phyloP scores from a whole-genome alignment of 1,139 yeast genomes.

The Blastobotrys capitulatus region DNA sequence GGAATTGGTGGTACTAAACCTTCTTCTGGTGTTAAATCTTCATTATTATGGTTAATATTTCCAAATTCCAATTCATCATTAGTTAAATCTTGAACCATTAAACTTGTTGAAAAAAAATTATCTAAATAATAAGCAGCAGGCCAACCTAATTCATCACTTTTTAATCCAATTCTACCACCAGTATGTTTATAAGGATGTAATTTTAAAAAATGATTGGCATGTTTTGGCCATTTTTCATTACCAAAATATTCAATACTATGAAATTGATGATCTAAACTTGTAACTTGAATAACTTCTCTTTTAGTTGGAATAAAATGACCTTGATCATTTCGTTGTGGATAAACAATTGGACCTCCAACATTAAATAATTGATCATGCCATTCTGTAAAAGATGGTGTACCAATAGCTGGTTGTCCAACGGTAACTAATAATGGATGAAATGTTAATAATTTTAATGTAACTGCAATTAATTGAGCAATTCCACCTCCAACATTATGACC shows the following conservation, averaged over 20 bases:
- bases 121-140: slow-evolving; percentile 4
- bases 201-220: background rate
- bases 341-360: slow-evolving; percentile 5
- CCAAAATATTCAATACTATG: slow-evolving; percentile 6
- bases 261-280: slow-evolving; percentile 4
- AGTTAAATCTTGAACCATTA: background rate
- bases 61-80: too few species aligned
- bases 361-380: slow-evolving; percentile 6
- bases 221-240: slow-evolving; percentile 2
- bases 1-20: background rate
- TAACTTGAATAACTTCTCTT: slow-evolving; percentile 5
- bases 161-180: slow-evolving; percentile 4
- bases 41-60: background rate
- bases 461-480: slow-evolving; percentile 7
- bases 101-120: background rate
- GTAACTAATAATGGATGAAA: slow-evolving; percentile 5
- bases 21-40: background rate
- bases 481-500: slow-evolving; percentile 10
- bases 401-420: slow-evolving; percentile 9
- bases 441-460: background rate
- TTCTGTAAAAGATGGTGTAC: slow-evolving; percentile 1
- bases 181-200: slow-evolving; percentile 1
- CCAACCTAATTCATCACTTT: slow-evolving; percentile 1
- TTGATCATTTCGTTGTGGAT: background rate
- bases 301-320: slow-evolving; percentile 1